Conservation (phyloP, 148 eudicot species). For the Nepenthes gracilis region DNA sequence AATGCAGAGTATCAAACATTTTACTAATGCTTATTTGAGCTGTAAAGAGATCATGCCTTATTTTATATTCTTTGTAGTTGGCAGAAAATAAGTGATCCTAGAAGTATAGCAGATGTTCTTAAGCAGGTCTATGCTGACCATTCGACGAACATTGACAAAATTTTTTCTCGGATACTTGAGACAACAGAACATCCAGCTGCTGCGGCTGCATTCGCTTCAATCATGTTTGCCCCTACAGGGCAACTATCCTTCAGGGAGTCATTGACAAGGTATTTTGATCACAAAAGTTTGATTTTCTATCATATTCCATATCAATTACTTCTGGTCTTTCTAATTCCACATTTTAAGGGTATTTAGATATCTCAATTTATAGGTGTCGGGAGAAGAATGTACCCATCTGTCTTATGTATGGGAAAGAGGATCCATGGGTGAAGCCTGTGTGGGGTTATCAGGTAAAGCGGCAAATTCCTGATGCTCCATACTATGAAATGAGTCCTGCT, state of each 20-base stretch:
- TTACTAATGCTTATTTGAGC: background rate
- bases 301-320: background rate
- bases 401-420: constrained; percentile 90
- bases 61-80: constrained; percentile 38
- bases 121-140: constrained; percentile 96
- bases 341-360: constrained; percentile 8
- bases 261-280: constrained; percentile 38
- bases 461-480: constrained; percentile 77
- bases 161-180: constrained; percentile 63
- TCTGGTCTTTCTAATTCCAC: background rate
- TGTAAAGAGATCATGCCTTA: constrained; percentile 5
- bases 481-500: constrained; percentile 88
- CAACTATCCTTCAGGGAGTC: constrained; percentile 66
- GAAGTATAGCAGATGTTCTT: constrained; percentile 65
- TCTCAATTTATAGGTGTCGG: constrained; percentile 35
- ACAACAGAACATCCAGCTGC: constrained; percentile 92
- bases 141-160: constrained; percentile 73
- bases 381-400: constrained; percentile 52
- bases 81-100: constrained; percentile 89
- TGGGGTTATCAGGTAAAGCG: constrained; percentile 82
- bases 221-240: constrained; percentile 83
- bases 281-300: background rate
- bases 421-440: constrained; percentile 90
- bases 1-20: background rate
- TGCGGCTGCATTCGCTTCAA: constrained; percentile 82